Percentiles rank a stretch among this genome's conserved stretches.
Evolutionary conservation across 352 stramenopile genomes (phyloP).

Genomic region (Phytophthora sp.): DNA sequence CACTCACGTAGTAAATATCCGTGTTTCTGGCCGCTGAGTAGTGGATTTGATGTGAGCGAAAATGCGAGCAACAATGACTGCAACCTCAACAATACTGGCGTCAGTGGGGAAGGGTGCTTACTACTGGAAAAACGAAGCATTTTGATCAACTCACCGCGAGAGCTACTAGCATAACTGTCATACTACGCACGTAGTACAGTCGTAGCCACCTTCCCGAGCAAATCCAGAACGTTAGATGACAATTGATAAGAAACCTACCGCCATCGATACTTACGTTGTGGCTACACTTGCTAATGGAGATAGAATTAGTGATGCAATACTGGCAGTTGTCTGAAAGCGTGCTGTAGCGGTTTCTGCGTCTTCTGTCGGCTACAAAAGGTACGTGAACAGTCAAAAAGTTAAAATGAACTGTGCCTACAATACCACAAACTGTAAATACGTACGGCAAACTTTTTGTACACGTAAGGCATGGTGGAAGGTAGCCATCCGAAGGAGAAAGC

Average conservation of each 20-base stretch:
- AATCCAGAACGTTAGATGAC: background rate
- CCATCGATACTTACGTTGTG: constrained; percentile 20
- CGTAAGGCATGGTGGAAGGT: constrained; percentile 74
- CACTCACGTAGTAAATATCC: constrained; percentile 68
- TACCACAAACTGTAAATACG: background rate
- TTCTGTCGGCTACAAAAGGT: constrained; percentile 34
- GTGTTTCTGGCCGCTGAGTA: constrained; percentile 40
- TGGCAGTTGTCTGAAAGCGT: constrained; percentile 60
- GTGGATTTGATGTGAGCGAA: constrained; percentile 44
- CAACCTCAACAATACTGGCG: background rate
- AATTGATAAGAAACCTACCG: background rate
- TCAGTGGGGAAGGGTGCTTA: background rate
- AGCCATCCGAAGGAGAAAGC: constrained; percentile 72
- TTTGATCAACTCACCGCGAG: constrained; percentile 44
- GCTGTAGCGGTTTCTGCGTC: constrained; percentile 47
- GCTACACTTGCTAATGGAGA: constrained; percentile 39
- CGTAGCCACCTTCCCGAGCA: constrained; percentile 41
- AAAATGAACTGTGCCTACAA: background rate
- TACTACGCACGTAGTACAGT: constrained; percentile 52
- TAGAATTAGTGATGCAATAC: constrained; percentile 57
- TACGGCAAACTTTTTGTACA: constrained; percentile 77
- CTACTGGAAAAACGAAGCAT: background rate
- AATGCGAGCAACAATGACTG: constrained; percentile 54
- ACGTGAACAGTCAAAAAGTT: background rate
- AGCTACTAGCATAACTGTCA: constrained; percentile 37